A percentile compares a stretch with the other conserved stretches of the same genome.
Evolutionary conservation across 805 yeast genomes (phyloP).

Genomic region (Kuraishia piskuri): DNA sequence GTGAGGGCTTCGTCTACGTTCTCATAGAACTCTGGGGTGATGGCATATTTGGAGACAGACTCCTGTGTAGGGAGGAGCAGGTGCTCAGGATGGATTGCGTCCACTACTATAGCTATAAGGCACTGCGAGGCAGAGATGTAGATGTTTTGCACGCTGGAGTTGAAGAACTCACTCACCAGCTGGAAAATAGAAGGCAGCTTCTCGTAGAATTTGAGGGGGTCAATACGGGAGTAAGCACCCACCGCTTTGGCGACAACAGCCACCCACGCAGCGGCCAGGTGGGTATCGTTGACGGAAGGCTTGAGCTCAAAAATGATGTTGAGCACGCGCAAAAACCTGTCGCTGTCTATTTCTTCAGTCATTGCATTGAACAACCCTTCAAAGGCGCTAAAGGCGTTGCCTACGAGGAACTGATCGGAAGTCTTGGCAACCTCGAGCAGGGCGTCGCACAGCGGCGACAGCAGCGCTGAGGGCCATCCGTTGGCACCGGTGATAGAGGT

Average conservation of each 20-base stretch:
- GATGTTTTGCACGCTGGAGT: constrained; percentile 56
- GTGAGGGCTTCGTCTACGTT: constrained; percentile 44
- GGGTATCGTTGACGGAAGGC: constrained; percentile 77
- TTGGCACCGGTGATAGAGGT: constrained; percentile 60
- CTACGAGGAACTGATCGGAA: constrained; percentile 77
- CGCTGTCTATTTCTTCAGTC: constrained; percentile 42
- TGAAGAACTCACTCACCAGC: constrained; percentile 53
- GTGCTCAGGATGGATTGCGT: constrained; percentile 52
- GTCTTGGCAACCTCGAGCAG: constrained; percentile 71
- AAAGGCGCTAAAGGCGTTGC: constrained; percentile 76
- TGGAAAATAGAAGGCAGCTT: constrained; percentile 51
- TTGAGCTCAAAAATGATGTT: constrained; percentile 68
- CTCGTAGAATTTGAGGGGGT: constrained; percentile 41
- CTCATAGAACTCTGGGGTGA: constrained; percentile 45
- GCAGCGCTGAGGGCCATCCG: constrained; percentile 72
- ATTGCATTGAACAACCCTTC: constrained; percentile 69
- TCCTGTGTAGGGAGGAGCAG: constrained; percentile 37
- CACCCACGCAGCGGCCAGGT: constrained; percentile 89
- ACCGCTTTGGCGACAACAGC: constrained; percentile 87
- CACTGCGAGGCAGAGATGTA: constrained; percentile 80
- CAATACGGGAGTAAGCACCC: constrained; percentile 40
- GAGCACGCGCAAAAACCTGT: constrained; percentile 54
- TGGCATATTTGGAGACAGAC: constrained; percentile 14
- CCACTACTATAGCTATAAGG: constrained; percentile 65
- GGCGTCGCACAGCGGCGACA: constrained; percentile 68